These are phyloP conservation scores for Alternaria sp. DNA, from an alignment of 2,329 filamentous ascomycete species.

Conservation along the genomic window DNA sequence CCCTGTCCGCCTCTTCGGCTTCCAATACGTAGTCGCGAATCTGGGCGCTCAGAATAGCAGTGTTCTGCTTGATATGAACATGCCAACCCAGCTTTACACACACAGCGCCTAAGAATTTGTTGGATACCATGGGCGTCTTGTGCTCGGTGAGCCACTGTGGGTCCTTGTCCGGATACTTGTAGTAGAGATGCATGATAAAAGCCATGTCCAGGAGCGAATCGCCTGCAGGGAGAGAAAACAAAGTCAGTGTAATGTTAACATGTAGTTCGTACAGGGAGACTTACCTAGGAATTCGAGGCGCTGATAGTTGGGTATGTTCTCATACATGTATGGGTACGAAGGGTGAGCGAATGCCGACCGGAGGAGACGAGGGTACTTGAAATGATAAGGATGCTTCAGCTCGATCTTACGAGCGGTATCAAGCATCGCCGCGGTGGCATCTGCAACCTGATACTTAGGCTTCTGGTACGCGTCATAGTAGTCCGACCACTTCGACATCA, in stretches of 20 bases:
- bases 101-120: constrained; percentile 87
- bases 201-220: constrained; percentile 88
- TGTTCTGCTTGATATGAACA: constrained; percentile 68
- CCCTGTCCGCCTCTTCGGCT: constrained; percentile 63
- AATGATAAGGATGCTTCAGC: constrained; percentile 68
- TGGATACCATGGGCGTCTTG: constrained; percentile 99
- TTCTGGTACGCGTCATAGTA: constrained; percentile 74
- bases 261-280: not conserved
- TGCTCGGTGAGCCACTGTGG: constrained; percentile 98
- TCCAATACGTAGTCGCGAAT: constrained; percentile 65
- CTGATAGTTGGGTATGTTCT: constrained; percentile 87
- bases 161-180: constrained; percentile 77
- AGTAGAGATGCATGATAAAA: constrained; percentile 83
- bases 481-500: constrained; percentile 72
- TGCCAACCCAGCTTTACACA: constrained; percentile 82
- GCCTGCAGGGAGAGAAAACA: constrained; percentile 80
- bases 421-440: constrained; percentile 70
- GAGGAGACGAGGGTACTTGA: constrained; percentile 77
- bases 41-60: constrained; percentile 60
- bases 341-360: constrained; percentile 89
- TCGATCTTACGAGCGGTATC: constrained; percentile 73
- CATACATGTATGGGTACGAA: constrained; percentile 77
- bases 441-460: constrained; percentile 73
- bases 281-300: constrained; percentile 35
- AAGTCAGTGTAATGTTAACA: not conserved